Conservation (phyloP, 2,329 filamentous ascomycete genomes). For the Hymenoscyphus albidus region DNA sequence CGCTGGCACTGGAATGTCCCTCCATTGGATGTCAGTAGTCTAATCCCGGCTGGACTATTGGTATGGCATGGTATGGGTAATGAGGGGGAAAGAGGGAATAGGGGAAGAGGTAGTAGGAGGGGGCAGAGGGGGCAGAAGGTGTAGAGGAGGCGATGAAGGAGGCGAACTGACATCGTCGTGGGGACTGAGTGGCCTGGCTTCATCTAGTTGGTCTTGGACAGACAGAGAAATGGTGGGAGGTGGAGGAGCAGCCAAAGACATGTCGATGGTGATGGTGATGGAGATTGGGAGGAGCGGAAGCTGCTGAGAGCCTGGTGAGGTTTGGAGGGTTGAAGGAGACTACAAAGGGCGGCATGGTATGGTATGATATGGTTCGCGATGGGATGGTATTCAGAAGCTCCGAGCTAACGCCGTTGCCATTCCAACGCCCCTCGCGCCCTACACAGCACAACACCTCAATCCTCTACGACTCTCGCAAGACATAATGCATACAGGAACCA, state of each 20-base stretch:
- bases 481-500: not conserved
- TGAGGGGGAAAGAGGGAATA: too few relatives aligned
- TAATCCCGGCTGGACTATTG: not conserved
- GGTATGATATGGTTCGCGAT: too few relatives aligned
- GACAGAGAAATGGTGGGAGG: not conserved
- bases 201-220: not conserved
- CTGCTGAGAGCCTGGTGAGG: too few relatives aligned
- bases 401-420: not conserved
- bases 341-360: not conserved
- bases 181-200: not conserved
- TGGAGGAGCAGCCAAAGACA: not conserved
- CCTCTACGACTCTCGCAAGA: not conserved
- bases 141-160: too few relatives aligned
- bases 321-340: too few relatives aligned
- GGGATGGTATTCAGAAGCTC: not conserved
- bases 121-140: too few relatives aligned
- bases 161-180: not conserved
- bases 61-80: too few relatives aligned
- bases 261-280: not conserved
- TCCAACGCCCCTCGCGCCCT: too few relatives aligned
- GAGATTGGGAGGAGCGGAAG: too few relatives aligned
- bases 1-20: slow-evolving; percentile 30
- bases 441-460: not conserved
- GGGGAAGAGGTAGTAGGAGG: too few relatives aligned
- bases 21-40: slow-evolving; percentile 9